Conservation (phyloP, 2,329 filamentous ascomycete species). For the Colletotrichum sp. region DNA sequence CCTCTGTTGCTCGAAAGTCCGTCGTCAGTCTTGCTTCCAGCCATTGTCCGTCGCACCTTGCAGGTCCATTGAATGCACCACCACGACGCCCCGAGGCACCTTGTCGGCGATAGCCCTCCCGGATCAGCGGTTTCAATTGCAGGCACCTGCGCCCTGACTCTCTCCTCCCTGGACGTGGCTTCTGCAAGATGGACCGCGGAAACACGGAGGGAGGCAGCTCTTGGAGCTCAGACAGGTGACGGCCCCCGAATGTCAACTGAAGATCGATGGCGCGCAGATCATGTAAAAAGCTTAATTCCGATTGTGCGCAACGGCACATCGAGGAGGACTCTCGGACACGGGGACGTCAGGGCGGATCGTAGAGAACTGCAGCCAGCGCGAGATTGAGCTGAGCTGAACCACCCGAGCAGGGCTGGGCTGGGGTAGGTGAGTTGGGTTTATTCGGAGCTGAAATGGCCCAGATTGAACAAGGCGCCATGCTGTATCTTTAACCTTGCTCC, state of each 20-base stretch:
- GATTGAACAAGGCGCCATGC: neutral
- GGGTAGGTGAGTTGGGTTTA: neutral
- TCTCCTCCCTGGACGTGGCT: neutral
- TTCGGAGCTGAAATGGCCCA: neutral
- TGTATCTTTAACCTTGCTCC: neutral
- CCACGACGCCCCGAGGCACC: neutral
- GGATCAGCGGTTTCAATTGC: neutral
- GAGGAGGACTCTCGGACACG: neutral
- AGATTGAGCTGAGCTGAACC: neutral
- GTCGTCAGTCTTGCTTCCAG: neutral
- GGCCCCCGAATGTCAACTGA: neutral
- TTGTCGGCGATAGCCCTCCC: neutral
- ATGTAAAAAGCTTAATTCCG: slow-evolving; percentile 7
- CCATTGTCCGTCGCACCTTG: neutral
- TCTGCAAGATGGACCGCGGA: neutral
- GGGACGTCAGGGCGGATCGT: neutral
- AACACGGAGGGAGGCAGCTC: neutral
- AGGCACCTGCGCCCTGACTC: neutral
- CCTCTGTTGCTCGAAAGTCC: neutral
- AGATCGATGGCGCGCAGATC: neutral
- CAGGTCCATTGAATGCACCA: neutral
- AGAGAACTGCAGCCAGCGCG: neutral
- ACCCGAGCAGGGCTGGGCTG: neutral
- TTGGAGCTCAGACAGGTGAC: neutral
- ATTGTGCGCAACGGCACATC: neutral